Percentiles rank a stretch among this genome's conserved stretches.
These are phyloP conservation scores for Teunomyces funiuensis DNA, from an alignment of 805 yeast genomes.

Conservation along the genomic window DNA sequence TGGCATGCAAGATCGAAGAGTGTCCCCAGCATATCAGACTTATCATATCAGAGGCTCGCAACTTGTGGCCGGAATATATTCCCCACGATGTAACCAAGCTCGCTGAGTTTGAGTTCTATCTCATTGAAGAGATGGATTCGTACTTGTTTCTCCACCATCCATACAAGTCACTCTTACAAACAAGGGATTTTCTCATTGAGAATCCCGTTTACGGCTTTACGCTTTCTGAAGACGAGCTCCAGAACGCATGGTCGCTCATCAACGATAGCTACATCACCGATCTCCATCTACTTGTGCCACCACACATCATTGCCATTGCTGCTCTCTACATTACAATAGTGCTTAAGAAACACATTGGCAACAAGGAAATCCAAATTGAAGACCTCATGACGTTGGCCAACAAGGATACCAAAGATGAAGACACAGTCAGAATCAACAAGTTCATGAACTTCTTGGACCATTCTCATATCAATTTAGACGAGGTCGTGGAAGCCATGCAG, in stretches of 20 bases:
- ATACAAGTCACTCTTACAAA: slow-evolving; percentile 58
- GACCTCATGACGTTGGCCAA: slow-evolving; percentile 34
- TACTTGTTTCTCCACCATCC: slow-evolving; percentile 76
- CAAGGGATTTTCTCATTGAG: slow-evolving; percentile 44
- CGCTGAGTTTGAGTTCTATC: slow-evolving; percentile 93
- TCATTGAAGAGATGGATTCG: slow-evolving; percentile 83
- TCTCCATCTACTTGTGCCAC: slow-evolving; percentile 77
- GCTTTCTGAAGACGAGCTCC: slow-evolving; percentile 66
- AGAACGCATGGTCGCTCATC: slow-evolving; percentile 84
- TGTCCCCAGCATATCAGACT: slow-evolving; percentile 91
- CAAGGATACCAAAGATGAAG: slow-evolving; percentile 31
- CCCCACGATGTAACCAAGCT: slow-evolving; percentile 88
- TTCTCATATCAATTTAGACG: slow-evolving; percentile 73
- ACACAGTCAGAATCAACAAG: slow-evolving; percentile 48
- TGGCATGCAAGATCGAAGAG: slow-evolving; percentile 93
- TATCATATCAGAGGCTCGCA: slow-evolving; percentile 79
- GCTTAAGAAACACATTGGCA: slow-evolving; percentile 39
- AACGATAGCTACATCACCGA: slow-evolving; percentile 92
- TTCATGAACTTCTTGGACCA: slow-evolving; percentile 68
- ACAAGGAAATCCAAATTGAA: slow-evolving; percentile 32
- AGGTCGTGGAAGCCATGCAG: slow-evolving; percentile 79
- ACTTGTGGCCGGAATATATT: slow-evolving; percentile 91
- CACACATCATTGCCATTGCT: slow-evolving; percentile 82
- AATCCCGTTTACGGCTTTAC: slow-evolving; percentile 28
- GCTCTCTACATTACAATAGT: slow-evolving; percentile 79